Base-by-base conservation (phyloP, 768 basidiomycete genomes). In the Mycena crocata region DNA sequence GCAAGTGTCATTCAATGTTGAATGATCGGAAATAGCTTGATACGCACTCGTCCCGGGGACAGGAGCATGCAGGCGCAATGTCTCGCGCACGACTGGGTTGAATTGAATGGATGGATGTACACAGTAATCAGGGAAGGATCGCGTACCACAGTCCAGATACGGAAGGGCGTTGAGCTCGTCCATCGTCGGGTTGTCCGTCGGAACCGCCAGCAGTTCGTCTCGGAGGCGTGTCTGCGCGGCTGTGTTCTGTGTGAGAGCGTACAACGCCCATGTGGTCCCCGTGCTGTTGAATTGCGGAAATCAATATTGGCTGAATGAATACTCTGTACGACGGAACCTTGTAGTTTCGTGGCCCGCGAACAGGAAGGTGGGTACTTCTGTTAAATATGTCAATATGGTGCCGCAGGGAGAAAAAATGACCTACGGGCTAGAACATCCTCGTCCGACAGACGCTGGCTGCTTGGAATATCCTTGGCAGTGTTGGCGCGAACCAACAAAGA, bases 401-500 rank as follows among this genome's bases (percentile, higher is more conserved):
- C 24, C 24, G 23, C 24, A 24, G 34, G 24, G 52, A 23, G 31
- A 50, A 10, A n/a, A n/a, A n/a, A n/a, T n/a, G 8, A 57, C 56
- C 17, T 42, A 24, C 56, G 56, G 15, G 56, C 56, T 24, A 57
- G 28, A 1, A 57, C 56, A 45, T 57, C 56, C 23, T 44, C 56
- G 7, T 57, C 56, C 19, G 56, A 57, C 13, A 57, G 30, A 13
- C 42, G 40, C 34, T 57, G 56, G 12, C 21, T 21, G 9, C 32
- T 31, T 17, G 56, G 19, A n/a, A 57, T 57, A 44, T 57, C 31
- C 32, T 57, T 34, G 19, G 40, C 3, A 40, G 17, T 57, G n/a
- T 57, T 57, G 40, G 56, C 56, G 30, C 56, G 56, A 35, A 57
- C 56, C 5, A 57, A 44, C 9, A 59, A 35, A 6, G 57, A 49